A percentile compares a stretch with the other conserved stretches of the same genome.
phyloP scores from a whole-genome alignment of 176 grass and related monocot genomes.

The Coix lacrymajobi region DNA sequence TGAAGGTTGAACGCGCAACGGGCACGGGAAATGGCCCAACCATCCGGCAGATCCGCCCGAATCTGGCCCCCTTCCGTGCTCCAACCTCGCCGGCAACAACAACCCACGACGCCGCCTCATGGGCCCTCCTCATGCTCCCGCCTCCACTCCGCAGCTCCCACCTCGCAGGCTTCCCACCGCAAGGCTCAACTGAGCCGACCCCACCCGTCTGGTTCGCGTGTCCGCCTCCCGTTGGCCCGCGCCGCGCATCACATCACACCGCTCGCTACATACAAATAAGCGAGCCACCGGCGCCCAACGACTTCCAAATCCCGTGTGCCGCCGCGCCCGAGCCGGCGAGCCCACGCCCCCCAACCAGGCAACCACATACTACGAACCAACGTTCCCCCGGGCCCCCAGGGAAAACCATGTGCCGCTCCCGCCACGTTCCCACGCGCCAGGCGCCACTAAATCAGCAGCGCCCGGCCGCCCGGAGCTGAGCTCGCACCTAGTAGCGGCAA shows the following conservation, averaged over 20 bases:
- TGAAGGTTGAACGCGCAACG: neutral
- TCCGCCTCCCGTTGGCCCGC: neutral
- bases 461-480: neutral
- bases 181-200: neutral
- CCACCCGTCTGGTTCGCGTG: neutral
- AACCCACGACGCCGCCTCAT: neutral
- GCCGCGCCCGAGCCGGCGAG: neutral
- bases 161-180: neutral
- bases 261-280: slow-evolving; percentile 18
- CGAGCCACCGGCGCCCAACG: slow-evolving; percentile 5
- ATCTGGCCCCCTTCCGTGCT: neutral
- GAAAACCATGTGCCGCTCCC: slow-evolving; percentile 42
- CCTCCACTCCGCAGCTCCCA: neutral
- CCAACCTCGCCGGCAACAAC: neutral
- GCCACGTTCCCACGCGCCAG: neutral
- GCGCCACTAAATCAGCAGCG: slow-evolving; percentile 5
- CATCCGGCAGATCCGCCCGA: neutral
- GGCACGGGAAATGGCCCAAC: neutral
- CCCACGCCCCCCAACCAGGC: neutral
- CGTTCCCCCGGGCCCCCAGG: neutral
- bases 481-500: neutral
- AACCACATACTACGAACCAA: neutral
- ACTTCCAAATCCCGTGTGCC: slow-evolving; percentile 48
- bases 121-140: neutral
- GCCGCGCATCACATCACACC: neutral